Conservation (phyloP, 2,329 filamentous ascomycete species). For the Myriosclerotinia scirpicola region DNA sequence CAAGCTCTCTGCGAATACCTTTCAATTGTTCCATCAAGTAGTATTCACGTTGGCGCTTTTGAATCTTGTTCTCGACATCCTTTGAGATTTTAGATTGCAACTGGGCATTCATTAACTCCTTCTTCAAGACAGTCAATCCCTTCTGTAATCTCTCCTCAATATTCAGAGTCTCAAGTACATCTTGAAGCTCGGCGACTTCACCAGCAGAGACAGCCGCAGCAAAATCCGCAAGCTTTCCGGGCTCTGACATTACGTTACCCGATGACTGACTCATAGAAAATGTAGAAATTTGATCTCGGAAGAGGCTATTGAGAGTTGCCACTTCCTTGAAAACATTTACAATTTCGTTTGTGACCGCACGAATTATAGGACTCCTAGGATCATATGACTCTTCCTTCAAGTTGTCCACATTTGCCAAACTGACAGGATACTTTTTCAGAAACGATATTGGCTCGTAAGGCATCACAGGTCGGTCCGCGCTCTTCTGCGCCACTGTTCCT, state of each 20-base stretch:
- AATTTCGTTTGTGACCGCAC: conserved; percentile 93
- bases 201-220: conserved; percentile 95
- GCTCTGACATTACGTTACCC: conserved; percentile 92
- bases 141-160: conserved; percentile 92
- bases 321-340: conserved; percentile 99
- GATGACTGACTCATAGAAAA: conserved; percentile 95
- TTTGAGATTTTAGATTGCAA: conserved; percentile 96
- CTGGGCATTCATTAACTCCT: conserved; percentile 97
- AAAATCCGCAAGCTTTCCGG: conserved; percentile 93
- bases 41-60: conserved; percentile 95
- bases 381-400: conserved; percentile 85
- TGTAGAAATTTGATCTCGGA: conserved; percentile 95
- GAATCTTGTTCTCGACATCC: conserved; percentile 96
- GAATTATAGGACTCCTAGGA: conserved; percentile 83
- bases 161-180: conserved; percentile 83
- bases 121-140: conserved; percentile 88
- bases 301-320: conserved; percentile 87
- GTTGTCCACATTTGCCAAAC: conserved; percentile 93
- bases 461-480: conserved; percentile 47
- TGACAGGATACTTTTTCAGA: conserved; percentile 86
- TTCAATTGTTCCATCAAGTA: conserved; percentile 99
- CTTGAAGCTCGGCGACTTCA: conserved; percentile 87
- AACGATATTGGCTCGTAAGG: conserved; percentile 88
- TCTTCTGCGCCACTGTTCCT: conserved; percentile 60
- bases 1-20: conserved; percentile 90